A percentile compares a stretch with the other conserved stretches of the same genome.
phyloP scores from a whole-genome alignment of 768 basidiomycete genomes.

The Mycena alexandri region DNA sequence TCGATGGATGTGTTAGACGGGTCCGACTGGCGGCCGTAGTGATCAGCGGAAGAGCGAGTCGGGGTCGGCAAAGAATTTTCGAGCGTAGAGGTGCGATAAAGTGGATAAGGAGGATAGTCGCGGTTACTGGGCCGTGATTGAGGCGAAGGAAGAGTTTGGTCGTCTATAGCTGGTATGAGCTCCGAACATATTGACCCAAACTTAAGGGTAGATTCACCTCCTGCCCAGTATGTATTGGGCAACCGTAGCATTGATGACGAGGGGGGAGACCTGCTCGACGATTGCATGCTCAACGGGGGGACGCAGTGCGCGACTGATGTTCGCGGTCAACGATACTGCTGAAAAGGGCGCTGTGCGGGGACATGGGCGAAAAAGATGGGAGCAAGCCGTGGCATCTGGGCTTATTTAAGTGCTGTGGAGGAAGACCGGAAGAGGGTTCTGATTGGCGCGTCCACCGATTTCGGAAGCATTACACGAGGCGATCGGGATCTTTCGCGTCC shows the following conservation, averaged over 20 bases:
- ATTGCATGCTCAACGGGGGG: neutral
- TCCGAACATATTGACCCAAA: neutral
- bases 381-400: neutral
- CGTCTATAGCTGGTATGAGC: neutral
- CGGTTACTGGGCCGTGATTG: neutral
- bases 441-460: conserved; percentile 13
- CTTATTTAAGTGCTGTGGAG: conserved; percentile 15
- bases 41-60: neutral
- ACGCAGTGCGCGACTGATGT: neutral
- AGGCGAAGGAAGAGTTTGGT: no score
- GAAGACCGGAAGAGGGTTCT: conserved; percentile 17
- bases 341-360: conserved; percentile 27
- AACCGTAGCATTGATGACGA: neutral
- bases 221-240: conserved; percentile 6
- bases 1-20: conserved; percentile 23
- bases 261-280: neutral
- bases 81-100: neutral
- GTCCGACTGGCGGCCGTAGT: conserved; percentile 12
- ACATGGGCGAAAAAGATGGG: conserved; percentile 24
- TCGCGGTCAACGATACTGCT: conserved; percentile 10
- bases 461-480: conserved; percentile 18
- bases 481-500: conserved; percentile 19
- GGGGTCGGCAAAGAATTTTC: no score
- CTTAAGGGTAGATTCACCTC: neutral
- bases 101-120: conserved; percentile 8